phyloP scores from a whole-genome alignment of 225 moss, liverwort and hornwort species.

The Pseudisothecium myosuroides region DNA sequence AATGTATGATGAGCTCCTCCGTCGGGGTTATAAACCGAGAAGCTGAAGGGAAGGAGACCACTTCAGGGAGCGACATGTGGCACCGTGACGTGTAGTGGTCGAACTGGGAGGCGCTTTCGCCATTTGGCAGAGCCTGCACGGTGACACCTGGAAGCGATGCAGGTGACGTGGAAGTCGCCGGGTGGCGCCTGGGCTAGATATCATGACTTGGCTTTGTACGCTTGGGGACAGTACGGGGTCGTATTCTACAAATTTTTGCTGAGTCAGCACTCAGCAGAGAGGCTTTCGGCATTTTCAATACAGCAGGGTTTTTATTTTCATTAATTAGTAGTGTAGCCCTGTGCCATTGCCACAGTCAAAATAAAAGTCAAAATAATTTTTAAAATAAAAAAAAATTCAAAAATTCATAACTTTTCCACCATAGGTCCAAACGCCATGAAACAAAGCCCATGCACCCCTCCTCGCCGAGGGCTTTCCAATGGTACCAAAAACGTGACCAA shows the following conservation, averaged over 20 bases:
- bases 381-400: no score
- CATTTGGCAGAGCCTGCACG: neutral
- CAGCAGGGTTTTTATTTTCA: no score
- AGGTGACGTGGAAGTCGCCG: neutral
- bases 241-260: neutral
- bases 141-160: neutral
- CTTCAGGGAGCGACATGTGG: neutral
- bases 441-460: no score
- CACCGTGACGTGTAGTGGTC: neutral
- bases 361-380: no score
- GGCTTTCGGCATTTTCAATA: neutral
- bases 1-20: fast-evolving
- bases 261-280: neutral
- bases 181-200: neutral
- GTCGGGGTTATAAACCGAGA: neutral
- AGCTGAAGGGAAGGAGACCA: neutral
- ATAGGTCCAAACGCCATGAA: no score
- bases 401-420: no score
- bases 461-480: no score
- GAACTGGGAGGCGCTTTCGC: neutral
- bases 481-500: no score
- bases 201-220: neutral
- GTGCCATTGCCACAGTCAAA: no score
- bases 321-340: no score
- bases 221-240: neutral